Evolutionary conservation across 345 rosid genomes (phyloP), one percentile per base, ranked within the genome.

Genomic region (Moricandia arvensis): DNA sequence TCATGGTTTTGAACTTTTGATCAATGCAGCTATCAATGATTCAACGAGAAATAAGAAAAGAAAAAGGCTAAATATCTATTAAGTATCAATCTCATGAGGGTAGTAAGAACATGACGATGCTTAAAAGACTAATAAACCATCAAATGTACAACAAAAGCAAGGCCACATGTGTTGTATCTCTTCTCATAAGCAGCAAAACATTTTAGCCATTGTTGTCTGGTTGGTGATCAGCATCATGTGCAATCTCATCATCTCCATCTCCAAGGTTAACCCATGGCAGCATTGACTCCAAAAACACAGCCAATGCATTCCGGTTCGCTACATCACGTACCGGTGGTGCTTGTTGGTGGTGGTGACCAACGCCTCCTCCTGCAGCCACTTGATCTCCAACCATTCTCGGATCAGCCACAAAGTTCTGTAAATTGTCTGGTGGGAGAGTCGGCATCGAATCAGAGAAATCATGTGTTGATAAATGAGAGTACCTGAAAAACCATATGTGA

Each of bases 351-450:
- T 53, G 74, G 0, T 55, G 51, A 35, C 71, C 86, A 7, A 63
- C 85, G 0, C 63, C 86, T 1, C 82, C 74, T 79, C 63, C 85
- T 3, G 81, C 79, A 81, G 71, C 71, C 65, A 83, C 69, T 64
- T 72, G 71, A 2, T 80, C 70, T 64, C 85, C 62, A 79, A 82
- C 83, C 83, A 86, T 80, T 78, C 86, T 78, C 1, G 86, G 86
- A 68, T 87, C 95, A 73, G 85, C 86, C 76, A 89, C 83, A 82
- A 93, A 89, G 73, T 93, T 84, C 85, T 89, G 96, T 49, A 90
- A 76, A 81, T 87, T 89, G 71, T 87, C 96, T 11, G 96, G 96
- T 6, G 98, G 93, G 64, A 93, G 89, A 30, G 95, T 85, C 43
- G 92, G 81, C 76, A 86, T 76, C 4, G 85, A 66, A 82, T 93